phyloP scores from a whole-genome alignment of 2,329 filamentous ascomycete genomes.

The Aureobasidium sp. region DNA sequence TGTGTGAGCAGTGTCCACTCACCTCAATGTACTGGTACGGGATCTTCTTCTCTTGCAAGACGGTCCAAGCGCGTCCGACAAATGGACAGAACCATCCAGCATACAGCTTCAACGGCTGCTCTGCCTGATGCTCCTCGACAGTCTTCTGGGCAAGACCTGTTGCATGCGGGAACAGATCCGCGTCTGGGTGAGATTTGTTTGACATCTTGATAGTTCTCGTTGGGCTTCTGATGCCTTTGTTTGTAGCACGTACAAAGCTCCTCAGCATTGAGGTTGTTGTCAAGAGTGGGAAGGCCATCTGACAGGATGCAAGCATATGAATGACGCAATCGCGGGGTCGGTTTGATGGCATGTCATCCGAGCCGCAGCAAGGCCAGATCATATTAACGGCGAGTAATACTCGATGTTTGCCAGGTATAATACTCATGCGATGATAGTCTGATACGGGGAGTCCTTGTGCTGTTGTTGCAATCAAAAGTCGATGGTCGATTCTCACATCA shows the following conservation, averaged over 20 bases:
- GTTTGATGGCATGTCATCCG: background rate
- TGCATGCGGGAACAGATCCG: constrained; percentile 36
- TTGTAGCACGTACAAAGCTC: background rate
- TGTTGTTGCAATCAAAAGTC: too few species aligned
- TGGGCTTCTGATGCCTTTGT: background rate
- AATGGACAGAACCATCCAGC: constrained; percentile 45
- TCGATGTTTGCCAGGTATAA: too few species aligned
- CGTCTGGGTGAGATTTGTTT: constrained; percentile 28
- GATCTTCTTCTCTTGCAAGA: constrained; percentile 63
- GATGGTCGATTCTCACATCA: constrained; percentile 20
- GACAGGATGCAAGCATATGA: background rate
- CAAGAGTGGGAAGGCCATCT: background rate
- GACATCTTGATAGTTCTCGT: background rate
- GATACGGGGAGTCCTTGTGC: background rate
- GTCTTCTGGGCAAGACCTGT: constrained; percentile 35
- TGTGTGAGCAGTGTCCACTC: constrained; percentile 25
- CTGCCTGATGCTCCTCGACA: constrained; percentile 24
- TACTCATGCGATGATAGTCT: background rate
- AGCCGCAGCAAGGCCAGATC: too few species aligned
- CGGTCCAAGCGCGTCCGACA: constrained; percentile 64
- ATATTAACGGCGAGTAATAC: too few species aligned
- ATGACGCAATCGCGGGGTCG: constrained; percentile 12
- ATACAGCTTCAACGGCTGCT: constrained; percentile 26
- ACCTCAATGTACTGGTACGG: constrained; percentile 48
- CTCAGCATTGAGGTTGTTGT: background rate